Evolutionary conservation across 2,329 filamentous ascomycete genomes (phyloP).

Genomic region (Colletotrichum cuscutae): DNA sequence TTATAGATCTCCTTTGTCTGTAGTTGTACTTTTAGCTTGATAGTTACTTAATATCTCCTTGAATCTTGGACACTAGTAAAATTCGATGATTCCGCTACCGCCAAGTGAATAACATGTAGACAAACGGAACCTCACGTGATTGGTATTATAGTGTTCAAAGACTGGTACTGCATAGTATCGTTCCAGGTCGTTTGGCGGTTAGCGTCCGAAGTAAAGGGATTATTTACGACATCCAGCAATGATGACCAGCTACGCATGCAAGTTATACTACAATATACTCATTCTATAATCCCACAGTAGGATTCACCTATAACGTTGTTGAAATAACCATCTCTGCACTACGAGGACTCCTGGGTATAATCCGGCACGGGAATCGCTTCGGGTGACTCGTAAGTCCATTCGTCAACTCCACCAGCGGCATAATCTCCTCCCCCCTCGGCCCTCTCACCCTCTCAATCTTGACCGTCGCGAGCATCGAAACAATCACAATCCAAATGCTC

Average conservation of each 20-base stretch:
- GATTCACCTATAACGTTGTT: neutral
- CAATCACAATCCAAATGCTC: constrained; percentile 55
- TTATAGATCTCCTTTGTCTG: constrained; percentile 24
- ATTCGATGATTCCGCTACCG: no score
- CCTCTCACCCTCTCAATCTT: constrained; percentile 45
- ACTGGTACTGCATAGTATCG: no score
- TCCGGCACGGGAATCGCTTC: neutral
- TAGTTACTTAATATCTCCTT: neutral
- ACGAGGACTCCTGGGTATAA: neutral
- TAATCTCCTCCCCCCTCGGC: constrained; percentile 41
- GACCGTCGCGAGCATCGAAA: constrained; percentile 51
- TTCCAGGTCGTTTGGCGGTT: no score
- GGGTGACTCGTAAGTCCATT: constrained; percentile 25
- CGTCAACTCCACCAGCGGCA: constrained; percentile 14
- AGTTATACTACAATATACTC: neutral
- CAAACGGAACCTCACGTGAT: no score
- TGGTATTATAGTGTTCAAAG: no score
- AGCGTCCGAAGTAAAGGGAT: no score
- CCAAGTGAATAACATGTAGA: no score
- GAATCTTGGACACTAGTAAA: no score
- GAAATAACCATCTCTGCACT: neutral
- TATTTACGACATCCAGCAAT: no score
- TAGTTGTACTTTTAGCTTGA: neutral
- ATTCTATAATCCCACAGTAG: neutral
- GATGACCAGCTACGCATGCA: neutral